Evolutionary conservation across 257 asterid genomes (phyloP).

Genomic region (Ligustrum vulgare): DNA sequence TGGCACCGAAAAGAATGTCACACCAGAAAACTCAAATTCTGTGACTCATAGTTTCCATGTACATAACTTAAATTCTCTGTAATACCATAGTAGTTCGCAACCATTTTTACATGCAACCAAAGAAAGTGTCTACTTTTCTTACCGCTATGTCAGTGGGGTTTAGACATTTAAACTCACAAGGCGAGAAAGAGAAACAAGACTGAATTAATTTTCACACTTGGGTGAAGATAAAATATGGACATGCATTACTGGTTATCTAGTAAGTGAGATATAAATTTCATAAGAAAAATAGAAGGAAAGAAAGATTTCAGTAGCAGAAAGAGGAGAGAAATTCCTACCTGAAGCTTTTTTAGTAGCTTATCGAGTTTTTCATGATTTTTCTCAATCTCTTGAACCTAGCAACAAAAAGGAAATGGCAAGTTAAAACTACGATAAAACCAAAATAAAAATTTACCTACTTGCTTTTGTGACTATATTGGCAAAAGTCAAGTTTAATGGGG

Average conservation of each 20-base stretch:
- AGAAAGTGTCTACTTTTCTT: background rate
- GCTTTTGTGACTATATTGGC: background rate
- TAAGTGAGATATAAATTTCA: conserved; percentile 8
- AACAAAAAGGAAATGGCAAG: conserved; percentile 25
- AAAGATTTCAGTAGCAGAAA: background rate
- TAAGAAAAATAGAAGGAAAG: background rate
- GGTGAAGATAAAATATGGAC: background rate
- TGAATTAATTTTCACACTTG: background rate
- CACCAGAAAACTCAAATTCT: background rate
- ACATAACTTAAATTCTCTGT: background rate
- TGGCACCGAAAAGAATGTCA: background rate
- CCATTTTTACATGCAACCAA: background rate
- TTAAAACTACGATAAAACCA: conserved; percentile 14
- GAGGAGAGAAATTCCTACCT: conserved; percentile 48
- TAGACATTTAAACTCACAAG: background rate
- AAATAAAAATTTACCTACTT: conserved; percentile 1
- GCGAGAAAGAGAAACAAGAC: background rate
- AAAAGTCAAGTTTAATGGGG: background rate
- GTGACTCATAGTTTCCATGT: background rate
- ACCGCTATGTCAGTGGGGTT: background rate
- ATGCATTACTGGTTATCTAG: background rate
- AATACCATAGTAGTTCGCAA: background rate
- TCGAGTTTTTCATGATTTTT: conserved; percentile 80
- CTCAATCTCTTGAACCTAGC: conserved; percentile 86
- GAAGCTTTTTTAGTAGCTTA: conserved; percentile 75